Conservation (phyloP, 2,329 filamentous ascomycete species). For the Aspergillus sp. region DNA sequence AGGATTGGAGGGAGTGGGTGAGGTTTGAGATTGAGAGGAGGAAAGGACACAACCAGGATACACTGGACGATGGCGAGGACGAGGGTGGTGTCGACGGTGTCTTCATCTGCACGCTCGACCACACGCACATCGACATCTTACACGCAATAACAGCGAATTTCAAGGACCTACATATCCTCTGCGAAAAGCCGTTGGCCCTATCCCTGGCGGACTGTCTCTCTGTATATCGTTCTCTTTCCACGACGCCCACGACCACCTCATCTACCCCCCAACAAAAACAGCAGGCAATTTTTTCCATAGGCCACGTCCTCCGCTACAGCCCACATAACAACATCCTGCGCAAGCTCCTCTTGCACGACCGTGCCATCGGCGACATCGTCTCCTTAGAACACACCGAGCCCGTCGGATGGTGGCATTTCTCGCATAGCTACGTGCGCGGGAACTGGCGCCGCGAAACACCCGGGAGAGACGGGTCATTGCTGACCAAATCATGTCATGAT, state of each 20-base stretch:
- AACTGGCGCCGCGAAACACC: slow-evolving; percentile 81
- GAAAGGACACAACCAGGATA: slow-evolving; percentile 32
- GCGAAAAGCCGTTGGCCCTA: slow-evolving; percentile 88
- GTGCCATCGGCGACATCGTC: slow-evolving; percentile 72
- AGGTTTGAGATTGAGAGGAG: slow-evolving; percentile 60
- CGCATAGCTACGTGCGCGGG: slow-evolving; percentile 80
- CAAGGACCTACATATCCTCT: slow-evolving; percentile 69
- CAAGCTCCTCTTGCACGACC: slow-evolving; percentile 65
- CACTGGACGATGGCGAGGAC: not conserved
- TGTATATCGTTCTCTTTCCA: slow-evolving; percentile 47
- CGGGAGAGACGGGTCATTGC: slow-evolving; percentile 64
- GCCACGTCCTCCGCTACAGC: slow-evolving; percentile 87
- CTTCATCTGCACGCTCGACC: slow-evolving; percentile 72
- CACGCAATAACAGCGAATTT: slow-evolving; percentile 56
- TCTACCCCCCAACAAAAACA: slow-evolving; percentile 15
- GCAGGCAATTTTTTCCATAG: slow-evolving; percentile 66
- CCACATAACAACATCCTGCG: slow-evolving; percentile 84
- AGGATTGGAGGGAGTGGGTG: slow-evolving; percentile 68
- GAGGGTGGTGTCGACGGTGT: slow-evolving; percentile 53
- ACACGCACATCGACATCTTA: slow-evolving; percentile 77
- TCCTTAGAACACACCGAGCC: slow-evolving; percentile 89
- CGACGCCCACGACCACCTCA: slow-evolving; percentile 13
- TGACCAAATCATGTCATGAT: slow-evolving; percentile 95
- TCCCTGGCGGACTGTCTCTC: slow-evolving; percentile 67
- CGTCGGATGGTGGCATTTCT: slow-evolving; percentile 93